A percentile compares a stretch with the other conserved stretches of the same genome.
Evolutionary conservation across 495 filamentous ascomycete genomes (phyloP).

Genomic region (Aspergillus sparsus): DNA sequence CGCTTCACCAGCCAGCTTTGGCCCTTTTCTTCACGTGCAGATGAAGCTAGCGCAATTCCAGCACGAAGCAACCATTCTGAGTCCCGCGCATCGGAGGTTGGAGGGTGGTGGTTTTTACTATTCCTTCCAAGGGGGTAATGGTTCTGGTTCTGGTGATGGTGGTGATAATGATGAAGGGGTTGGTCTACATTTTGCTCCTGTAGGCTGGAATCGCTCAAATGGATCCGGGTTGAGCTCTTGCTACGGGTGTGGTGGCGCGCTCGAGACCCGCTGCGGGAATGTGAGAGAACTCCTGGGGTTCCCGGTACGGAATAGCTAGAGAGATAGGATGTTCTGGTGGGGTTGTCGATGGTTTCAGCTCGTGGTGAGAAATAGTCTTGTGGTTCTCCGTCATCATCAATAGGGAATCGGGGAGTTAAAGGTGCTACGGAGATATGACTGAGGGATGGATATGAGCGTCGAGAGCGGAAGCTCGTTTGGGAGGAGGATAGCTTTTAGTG

Average conservation of each 20-base stretch:
- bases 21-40: conserved; percentile 73
- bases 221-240: conserved; percentile 39
- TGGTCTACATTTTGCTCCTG: conserved; percentile 27
- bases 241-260: conserved; percentile 40
- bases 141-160: conserved; percentile 19
- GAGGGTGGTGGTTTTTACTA: conserved; percentile 21
- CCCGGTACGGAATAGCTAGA: conserved; percentile 47
- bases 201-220: conserved; percentile 42
- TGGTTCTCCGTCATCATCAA: conserved; percentile 50
- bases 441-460: conserved; percentile 50
- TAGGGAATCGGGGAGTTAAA: conserved; percentile 64
- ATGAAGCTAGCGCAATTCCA: conserved; percentile 68
- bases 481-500: conserved; percentile 19
- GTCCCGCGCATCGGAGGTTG: conserved; percentile 33
- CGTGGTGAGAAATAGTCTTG: conserved; percentile 39
- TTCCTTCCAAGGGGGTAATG: not conserved
- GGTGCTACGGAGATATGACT: conserved; percentile 60
- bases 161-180: conserved; percentile 31
- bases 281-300: conserved; percentile 51
- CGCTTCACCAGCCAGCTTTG: conserved; percentile 76
- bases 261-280: conserved; percentile 49
- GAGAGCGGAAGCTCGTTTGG: conserved; percentile 38
- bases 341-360: conserved; percentile 21
- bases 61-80: conserved; percentile 76
- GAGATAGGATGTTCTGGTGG: conserved; percentile 41